Conservation (phyloP, 164 flowering plant genomes). For the Stephania cephalantha region DNA sequence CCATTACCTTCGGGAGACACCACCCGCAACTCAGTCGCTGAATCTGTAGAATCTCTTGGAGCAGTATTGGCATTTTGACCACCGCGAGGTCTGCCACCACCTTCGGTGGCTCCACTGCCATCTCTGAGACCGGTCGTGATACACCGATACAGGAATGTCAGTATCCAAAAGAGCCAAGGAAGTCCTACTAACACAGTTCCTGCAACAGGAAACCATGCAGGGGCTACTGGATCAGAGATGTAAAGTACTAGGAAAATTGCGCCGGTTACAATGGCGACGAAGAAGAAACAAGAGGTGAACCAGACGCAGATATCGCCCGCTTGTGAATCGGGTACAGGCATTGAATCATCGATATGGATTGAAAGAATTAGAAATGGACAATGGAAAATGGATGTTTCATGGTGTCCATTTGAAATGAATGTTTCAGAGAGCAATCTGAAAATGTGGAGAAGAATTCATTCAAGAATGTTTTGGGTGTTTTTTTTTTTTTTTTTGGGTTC, state of each 20-base stretch:
- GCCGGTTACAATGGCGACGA: constrained; percentile 21
- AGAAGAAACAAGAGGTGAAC: constrained; percentile 20
- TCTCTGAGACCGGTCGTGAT: constrained; percentile 13
- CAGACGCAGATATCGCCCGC: constrained; percentile 28
- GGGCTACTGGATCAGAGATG: constrained; percentile 23
- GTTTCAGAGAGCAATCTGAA: neutral
- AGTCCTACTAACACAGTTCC: constrained; percentile 36
- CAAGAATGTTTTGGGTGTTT: neutral
- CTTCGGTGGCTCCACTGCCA: neutral
- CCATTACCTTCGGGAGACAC: neutral
- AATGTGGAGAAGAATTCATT: constrained; percentile 2
- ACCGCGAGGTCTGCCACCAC: neutral
- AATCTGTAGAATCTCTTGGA: neutral
- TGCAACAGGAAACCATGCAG: constrained; percentile 25
- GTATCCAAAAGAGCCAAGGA: constrained; percentile 47
- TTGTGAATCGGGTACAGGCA: constrained; percentile 30
- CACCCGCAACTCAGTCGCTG: neutral
- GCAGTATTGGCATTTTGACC: constrained; percentile 1
- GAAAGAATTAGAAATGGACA: neutral
- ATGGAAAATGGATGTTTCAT: neutral
- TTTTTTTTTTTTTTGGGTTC: neutral
- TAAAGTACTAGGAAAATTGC: constrained; percentile 27
- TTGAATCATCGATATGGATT: constrained; percentile 28
- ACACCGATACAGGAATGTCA: constrained; percentile 31
- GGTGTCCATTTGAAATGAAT: constrained; percentile 4